These are phyloP conservation scores for Rosa chinensis DNA, from an alignment of 306 rosid genomes.

Conservation along the genomic window DNA sequence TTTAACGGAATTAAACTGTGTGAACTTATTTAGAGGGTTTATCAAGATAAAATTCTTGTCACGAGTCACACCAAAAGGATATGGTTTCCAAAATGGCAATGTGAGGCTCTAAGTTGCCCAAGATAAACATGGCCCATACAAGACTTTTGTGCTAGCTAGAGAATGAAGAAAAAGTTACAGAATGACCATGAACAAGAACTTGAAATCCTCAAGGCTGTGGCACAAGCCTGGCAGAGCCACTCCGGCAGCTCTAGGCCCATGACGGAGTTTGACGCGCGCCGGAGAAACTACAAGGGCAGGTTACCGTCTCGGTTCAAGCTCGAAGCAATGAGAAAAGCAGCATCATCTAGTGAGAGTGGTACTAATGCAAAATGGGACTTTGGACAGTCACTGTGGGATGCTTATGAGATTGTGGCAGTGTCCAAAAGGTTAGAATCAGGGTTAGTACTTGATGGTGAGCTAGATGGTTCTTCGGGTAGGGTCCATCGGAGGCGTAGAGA, in stretches of 20 bases:
- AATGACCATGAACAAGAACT: slow-evolving; percentile 29
- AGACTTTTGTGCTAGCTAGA: slow-evolving; percentile 6
- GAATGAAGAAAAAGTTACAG: slow-evolving; percentile 56
- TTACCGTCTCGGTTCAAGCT: slow-evolving; percentile 64
- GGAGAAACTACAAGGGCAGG: slow-evolving; percentile 44
- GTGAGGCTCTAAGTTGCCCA: slow-evolving; percentile 45
- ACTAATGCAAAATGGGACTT: slow-evolving; percentile 55
- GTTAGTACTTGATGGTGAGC: slow-evolving; percentile 39
- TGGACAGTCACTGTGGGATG: slow-evolving; percentile 79
- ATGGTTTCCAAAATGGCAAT: background rate
- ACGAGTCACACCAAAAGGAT: slow-evolving; percentile 2
- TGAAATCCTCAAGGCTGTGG: slow-evolving; percentile 86
- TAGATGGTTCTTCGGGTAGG: slow-evolving; percentile 4
- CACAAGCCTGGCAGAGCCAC: slow-evolving; percentile 81
- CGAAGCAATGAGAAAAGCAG: slow-evolving; percentile 38
- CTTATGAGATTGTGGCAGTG: slow-evolving; percentile 81
- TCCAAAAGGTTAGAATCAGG: slow-evolving; percentile 69
- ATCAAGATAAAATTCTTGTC: slow-evolving; percentile 23
- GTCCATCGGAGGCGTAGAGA: slow-evolving; percentile 41
- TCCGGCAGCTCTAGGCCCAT: slow-evolving; percentile 49
- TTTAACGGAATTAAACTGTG: background rate
- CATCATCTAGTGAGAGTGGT: slow-evolving; percentile 7
- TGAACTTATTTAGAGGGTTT: background rate
- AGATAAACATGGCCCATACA: slow-evolving; percentile 35
- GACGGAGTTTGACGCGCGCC: slow-evolving; percentile 56